Evolutionary conservation across 495 filamentous ascomycete genomes (phyloP).

Genomic region (Neurospora pannonica): DNA sequence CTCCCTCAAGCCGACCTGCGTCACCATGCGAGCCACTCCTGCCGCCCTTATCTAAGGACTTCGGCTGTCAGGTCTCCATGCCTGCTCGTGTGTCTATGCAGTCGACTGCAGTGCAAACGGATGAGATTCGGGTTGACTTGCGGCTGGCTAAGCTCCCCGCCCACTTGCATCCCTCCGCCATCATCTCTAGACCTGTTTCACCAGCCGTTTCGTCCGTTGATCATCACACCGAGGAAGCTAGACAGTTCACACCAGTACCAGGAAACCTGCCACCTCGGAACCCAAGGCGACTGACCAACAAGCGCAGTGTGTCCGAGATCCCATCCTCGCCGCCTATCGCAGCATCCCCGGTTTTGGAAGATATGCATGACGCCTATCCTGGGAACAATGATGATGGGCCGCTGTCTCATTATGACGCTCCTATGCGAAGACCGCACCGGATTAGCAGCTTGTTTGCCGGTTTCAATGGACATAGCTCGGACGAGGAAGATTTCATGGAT

Average conservation of each 20-base stretch:
- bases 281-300: slow-evolving; percentile 38
- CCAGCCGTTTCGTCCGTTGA: slow-evolving; percentile 23
- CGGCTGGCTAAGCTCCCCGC: slow-evolving; percentile 63
- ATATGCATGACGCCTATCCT: slow-evolving; percentile 58
- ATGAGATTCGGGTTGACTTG: slow-evolving; percentile 72
- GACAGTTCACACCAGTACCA: slow-evolving; percentile 40
- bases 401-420: slow-evolving; percentile 49
- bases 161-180: slow-evolving; percentile 66
- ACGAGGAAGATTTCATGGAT: slow-evolving; percentile 50
- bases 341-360: slow-evolving; percentile 15
- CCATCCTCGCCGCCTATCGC: slow-evolving; percentile 37
- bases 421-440: slow-evolving; percentile 58
- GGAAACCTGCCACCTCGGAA: slow-evolving; percentile 43
- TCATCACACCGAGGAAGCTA: slow-evolving; percentile 21
- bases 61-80: slow-evolving; percentile 45
- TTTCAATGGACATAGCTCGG: slow-evolving; percentile 52
- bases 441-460: slow-evolving; percentile 81
- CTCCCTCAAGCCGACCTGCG: slow-evolving; percentile 42
- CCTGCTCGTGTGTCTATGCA: slow-evolving; percentile 37
- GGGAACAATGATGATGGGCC: slow-evolving; percentile 80
- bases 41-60: slow-evolving; percentile 46
- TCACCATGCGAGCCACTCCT: slow-evolving; percentile 44
- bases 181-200: slow-evolving; percentile 48
- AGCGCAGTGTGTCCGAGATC: slow-evolving; percentile 35
- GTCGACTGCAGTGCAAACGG: slow-evolving; percentile 76